Conservation (phyloP, 139 green algal species). For the Coelastrella sp. region DNA sequence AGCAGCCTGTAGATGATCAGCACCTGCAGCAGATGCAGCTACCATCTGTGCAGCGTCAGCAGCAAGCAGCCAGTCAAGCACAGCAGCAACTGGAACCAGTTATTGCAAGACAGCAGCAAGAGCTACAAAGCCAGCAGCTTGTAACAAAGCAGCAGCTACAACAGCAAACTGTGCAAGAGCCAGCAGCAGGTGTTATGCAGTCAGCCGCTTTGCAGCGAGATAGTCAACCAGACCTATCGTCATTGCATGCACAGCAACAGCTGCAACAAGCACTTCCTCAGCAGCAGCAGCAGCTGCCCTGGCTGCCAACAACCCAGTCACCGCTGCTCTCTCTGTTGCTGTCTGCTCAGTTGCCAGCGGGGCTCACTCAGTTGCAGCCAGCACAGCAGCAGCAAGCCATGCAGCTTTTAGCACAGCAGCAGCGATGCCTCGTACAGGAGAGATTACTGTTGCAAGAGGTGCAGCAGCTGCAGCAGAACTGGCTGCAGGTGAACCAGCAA, state of each 20-base stretch:
- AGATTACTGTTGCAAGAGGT: slow-evolving; percentile 36
- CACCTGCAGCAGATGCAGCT: not conserved
- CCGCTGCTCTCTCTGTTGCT: slow-evolving; percentile 2
- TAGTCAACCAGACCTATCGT: not conserved
- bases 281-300: not conserved
- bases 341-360: not conserved
- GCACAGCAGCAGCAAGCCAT: slow-evolving; percentile 14
- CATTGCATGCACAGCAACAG: not conserved
- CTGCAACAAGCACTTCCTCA: not conserved
- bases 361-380: not conserved
- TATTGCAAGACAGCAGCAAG: not conserved
- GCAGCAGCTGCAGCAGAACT: slow-evolving; percentile 16
- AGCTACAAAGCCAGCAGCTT: not conserved
- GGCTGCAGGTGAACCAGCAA: not conserved
- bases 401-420: slow-evolving; percentile 38
- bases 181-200: not conserved
- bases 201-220: too few relatives aligned
- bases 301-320: not conserved
- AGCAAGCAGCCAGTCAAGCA: not conserved
- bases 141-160: not conserved
- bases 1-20: not conserved
- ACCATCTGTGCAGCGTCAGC: not conserved
- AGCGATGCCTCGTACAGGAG: slow-evolving; percentile 39
- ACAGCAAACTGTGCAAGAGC: not conserved
- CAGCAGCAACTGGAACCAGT: slow-evolving; percentile 15